Evolutionary conservation across 805 yeast genomes (phyloP).

Genomic region (Hanseniaspora singularis): DNA sequence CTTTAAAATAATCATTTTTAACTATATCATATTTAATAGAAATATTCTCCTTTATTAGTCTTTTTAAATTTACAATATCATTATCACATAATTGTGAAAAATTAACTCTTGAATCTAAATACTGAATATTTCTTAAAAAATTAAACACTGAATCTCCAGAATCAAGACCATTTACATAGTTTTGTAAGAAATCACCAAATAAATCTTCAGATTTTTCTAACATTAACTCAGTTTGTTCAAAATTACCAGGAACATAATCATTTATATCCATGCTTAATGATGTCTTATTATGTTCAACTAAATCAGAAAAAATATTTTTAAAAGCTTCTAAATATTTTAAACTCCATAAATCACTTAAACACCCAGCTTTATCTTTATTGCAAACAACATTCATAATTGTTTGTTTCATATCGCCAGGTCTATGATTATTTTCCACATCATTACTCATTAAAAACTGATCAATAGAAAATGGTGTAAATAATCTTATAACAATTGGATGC

Average conservation of each 20-base stretch:
- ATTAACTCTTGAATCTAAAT: conserved; percentile 3
- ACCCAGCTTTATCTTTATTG: conserved; percentile 7
- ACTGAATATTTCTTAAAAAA: conserved; percentile 4
- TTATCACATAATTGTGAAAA: conserved; percentile 5
- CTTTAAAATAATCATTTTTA: background rate
- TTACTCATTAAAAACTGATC: conserved; percentile 8
- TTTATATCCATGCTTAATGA: too few species aligned
- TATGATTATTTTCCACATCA: too few species aligned
- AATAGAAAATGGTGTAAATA: conserved; percentile 9
- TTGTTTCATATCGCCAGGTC: too few species aligned
- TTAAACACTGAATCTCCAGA: conserved; percentile 12
- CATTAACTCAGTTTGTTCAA: conserved; percentile 2
- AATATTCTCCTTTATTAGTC: background rate
- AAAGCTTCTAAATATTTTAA: conserved; percentile 4
- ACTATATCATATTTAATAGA: background rate
- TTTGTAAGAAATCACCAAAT: conserved; percentile 9
- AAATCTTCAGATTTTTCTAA: conserved; percentile 8
- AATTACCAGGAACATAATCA: background rate
- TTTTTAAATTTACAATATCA: conserved; percentile 1
- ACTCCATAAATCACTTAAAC: conserved; percentile 9
- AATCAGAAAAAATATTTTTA: background rate
- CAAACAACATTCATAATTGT: conserved; percentile 8
- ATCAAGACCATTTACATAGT: conserved; percentile 9
- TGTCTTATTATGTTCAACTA: too few species aligned
- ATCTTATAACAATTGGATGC: too few species aligned